These are phyloP conservation scores for Penicillium sp. DNA, from an alignment of 2,329 filamentous ascomycete species.

Conservation along the genomic window DNA sequence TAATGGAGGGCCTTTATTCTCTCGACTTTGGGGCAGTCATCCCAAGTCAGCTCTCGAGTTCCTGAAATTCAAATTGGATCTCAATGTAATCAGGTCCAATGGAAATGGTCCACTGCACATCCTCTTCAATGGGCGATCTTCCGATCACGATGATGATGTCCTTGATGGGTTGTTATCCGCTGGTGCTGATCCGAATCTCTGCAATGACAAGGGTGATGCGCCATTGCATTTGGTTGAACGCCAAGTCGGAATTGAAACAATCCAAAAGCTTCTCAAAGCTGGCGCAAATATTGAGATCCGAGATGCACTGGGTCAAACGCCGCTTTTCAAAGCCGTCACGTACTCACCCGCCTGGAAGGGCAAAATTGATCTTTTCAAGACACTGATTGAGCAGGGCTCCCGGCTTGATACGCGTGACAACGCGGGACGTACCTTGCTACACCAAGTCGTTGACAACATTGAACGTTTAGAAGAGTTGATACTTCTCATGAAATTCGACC, in stretches of 20 bases:
- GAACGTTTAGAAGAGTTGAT: neutral
- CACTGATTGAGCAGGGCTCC: neutral
- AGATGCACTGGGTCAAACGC: constrained; percentile 3
- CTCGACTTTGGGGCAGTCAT: neutral
- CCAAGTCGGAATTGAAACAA: neutral
- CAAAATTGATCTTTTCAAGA: neutral
- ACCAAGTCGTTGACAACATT: neutral
- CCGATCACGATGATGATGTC: neutral
- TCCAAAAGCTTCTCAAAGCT: neutral
- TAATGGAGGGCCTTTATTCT: neutral
- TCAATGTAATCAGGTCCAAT: neutral
- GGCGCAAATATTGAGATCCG: constrained; percentile 8
- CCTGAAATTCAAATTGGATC: constrained; percentile 3
- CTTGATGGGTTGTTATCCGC: constrained; percentile 6
- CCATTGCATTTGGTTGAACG: neutral
- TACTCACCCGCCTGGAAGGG: neutral
- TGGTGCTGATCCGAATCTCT: constrained; percentile 10
- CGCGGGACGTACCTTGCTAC: constrained; percentile 11
- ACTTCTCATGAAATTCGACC: constrained; percentile 3
- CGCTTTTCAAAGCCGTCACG: neutral
- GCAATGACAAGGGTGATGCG: constrained; percentile 2
- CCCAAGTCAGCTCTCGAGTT: neutral
- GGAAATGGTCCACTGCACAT: neutral
- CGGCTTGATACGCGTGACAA: constrained; percentile 14
- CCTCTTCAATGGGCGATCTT: neutral